These are phyloP conservation scores for Stylosanthes scabra DNA, from an alignment of 331 rosid genomes.

Conservation along the genomic window DNA sequence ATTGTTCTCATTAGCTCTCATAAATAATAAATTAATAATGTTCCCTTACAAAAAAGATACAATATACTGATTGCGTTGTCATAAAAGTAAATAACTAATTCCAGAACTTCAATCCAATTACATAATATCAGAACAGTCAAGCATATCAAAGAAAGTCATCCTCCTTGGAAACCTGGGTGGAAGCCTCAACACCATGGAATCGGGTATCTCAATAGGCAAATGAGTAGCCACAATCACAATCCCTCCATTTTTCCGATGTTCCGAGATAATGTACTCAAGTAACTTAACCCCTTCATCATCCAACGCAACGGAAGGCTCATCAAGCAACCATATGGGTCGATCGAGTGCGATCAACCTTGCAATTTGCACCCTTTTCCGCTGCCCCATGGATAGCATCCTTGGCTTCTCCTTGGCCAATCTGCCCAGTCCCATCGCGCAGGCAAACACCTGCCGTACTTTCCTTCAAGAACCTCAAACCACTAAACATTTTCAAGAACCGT, in stretches of 20 bases:
- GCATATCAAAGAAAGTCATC: constrained; percentile 78
- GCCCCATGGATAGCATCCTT: constrained; percentile 87
- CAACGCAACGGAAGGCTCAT: constrained; percentile 89
- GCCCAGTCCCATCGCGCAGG: constrained; percentile 85
- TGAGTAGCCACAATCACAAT: constrained; percentile 74
- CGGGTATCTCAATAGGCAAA: constrained; percentile 74
- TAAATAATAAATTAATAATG: too few species aligned
- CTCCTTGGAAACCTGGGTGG: constrained; percentile 90
- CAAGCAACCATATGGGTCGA: constrained; percentile 87
- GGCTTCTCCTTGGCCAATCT: constrained; percentile 76
- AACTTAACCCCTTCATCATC: constrained; percentile 84
- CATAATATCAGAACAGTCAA: constrained; percentile 56
- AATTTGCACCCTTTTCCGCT: constrained; percentile 80
- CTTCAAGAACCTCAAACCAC: constrained; percentile 83
- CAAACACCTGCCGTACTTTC: constrained; percentile 69
- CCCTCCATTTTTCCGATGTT: constrained; percentile 83
- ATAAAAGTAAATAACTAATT: constrained; percentile 1
- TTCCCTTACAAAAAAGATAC: neutral
- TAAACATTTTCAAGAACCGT: constrained; percentile 66
- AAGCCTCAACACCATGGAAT: constrained; percentile 66
- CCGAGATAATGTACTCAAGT: constrained; percentile 76
- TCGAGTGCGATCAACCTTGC: constrained; percentile 86
- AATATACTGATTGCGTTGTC: too few species aligned
- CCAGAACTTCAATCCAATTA: constrained; percentile 10
- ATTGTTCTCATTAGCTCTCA: neutral